Percentiles rank a stretch among this genome's conserved stretches.
These are phyloP conservation scores for Raffaelea deltoideospora DNA, from an alignment of 2,329 filamentous ascomycete genomes.

Conservation along the genomic window DNA sequence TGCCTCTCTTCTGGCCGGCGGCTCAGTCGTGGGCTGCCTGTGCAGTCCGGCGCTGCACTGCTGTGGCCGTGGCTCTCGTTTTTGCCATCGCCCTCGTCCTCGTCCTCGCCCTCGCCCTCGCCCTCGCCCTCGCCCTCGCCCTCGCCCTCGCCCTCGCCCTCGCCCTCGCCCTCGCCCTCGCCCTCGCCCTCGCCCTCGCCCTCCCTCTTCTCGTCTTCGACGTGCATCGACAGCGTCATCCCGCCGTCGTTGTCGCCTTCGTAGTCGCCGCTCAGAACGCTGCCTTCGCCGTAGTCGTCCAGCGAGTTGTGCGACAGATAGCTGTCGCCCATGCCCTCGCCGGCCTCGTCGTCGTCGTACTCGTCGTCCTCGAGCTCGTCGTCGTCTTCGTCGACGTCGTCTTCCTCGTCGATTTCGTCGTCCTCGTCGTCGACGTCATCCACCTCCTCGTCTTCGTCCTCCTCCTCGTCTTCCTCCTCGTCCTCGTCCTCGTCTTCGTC, in stretches of 20 bases:
- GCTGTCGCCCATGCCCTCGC: conserved; percentile 28
- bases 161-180: conserved; percentile 19
- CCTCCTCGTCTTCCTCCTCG: conserved; percentile 25
- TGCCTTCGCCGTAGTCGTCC: conserved; percentile 24
- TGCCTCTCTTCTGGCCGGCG: no score
- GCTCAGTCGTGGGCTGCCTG: no score
- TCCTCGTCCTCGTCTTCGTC: conserved; percentile 31
- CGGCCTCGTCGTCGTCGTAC: conserved; percentile 25
- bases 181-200: conserved; percentile 20
- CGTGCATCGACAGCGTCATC: conserved; percentile 24
- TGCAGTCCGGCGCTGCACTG: no score
- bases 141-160: conserved; percentile 25
- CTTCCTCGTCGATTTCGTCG: conserved; percentile 27
- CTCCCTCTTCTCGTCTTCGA: conserved; percentile 19
- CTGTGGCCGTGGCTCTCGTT: background rate
- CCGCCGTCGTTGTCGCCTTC: conserved; percentile 28
- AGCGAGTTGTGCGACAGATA: conserved; percentile 23
- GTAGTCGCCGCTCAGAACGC: conserved; percentile 26
- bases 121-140: conserved; percentile 7
- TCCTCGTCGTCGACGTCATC: conserved; percentile 21
- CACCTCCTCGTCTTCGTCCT: conserved; percentile 14
- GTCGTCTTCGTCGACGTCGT: conserved; percentile 27
- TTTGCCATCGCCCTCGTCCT: background rate
- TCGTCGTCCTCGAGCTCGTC: conserved; percentile 19
- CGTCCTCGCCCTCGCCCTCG: background rate